These are phyloP conservation scores for Tilletiopsis washingtonensis DNA, from an alignment of 1,284 basidiomycete species.

Conservation along the genomic window DNA sequence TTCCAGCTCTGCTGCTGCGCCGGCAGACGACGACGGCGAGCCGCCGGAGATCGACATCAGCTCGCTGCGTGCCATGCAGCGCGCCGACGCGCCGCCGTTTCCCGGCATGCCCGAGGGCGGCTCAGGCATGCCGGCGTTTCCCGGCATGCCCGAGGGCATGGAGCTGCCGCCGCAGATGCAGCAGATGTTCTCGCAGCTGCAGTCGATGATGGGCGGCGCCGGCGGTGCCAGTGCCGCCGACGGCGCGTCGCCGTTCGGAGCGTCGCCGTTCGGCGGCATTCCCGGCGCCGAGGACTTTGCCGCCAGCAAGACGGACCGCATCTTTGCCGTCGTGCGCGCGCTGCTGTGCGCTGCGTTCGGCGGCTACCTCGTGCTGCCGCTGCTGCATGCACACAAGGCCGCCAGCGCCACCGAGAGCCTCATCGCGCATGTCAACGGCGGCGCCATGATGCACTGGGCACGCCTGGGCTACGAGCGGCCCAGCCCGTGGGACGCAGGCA, in stretches of 20 bases:
- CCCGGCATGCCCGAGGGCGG: neutral
- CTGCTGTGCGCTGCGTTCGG: neutral
- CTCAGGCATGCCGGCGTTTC: neutral
- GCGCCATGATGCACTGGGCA: constrained; percentile 16
- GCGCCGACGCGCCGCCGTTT: neutral
- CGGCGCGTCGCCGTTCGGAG: no score
- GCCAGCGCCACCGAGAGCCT: neutral
- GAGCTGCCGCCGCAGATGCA: constrained; percentile 2
- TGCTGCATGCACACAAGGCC: neutral
- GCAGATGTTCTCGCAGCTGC: constrained; percentile 1
- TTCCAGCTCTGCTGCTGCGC: neutral
- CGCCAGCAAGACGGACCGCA: neutral
- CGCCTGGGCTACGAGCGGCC: constrained; percentile 24
- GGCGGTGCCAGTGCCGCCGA: no score
- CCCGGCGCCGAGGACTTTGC: neutral
- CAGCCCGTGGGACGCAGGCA: neutral
- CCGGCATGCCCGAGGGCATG: neutral
- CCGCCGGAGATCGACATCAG: constrained; percentile 31
- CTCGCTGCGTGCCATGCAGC: neutral
- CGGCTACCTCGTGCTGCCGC: neutral
- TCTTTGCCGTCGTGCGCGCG: neutral
- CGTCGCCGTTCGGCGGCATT: no score
- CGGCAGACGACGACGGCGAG: constrained; percentile 18
- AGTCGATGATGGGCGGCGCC: constrained; percentile 2
- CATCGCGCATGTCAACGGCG: neutral